Evolutionary conservation across 2,329 filamentous ascomycete species (phyloP).

Genomic region (Thielaviopsis musarum): DNA sequence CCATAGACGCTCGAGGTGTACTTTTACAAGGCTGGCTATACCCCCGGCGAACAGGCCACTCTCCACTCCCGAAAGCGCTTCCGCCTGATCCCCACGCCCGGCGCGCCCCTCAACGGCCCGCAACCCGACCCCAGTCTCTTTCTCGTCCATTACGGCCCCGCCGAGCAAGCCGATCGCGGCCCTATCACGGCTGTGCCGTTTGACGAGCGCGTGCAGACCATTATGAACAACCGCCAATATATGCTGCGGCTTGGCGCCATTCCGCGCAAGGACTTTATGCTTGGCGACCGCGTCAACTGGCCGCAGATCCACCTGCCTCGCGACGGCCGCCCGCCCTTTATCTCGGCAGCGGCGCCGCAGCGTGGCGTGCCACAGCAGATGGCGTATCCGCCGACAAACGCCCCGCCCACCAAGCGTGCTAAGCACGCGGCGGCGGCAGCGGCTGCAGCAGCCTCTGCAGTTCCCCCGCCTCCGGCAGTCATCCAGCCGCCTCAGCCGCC

Average conservation of each 20-base stretch:
- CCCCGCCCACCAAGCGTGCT: conserved; percentile 38
- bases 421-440: conserved; percentile 28
- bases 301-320: conserved; percentile 60
- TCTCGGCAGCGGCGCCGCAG: conserved; percentile 26
- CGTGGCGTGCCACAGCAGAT: conserved; percentile 40
- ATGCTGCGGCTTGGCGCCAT: conserved; percentile 65
- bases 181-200: conserved; percentile 51
- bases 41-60: conserved; percentile 56
- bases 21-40: conserved; percentile 65
- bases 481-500: conserved; percentile 17
- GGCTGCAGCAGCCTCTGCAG: conserved; percentile 13
- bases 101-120: conserved; percentile 50
- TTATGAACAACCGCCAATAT: conserved; percentile 44
- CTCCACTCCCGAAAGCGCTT: conserved; percentile 72
- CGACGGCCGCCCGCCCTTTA: conserved; percentile 34
- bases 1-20: conserved; percentile 72
- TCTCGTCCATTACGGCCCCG: conserved; percentile 77
- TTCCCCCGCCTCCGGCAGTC: conserved; percentile 12
- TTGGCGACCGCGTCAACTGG: conserved; percentile 80
- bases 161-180: conserved; percentile 57
- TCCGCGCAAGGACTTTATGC: conserved; percentile 83
- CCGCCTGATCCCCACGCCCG: conserved; percentile 57
- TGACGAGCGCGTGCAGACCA: conserved; percentile 40
- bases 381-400: conserved; percentile 34
- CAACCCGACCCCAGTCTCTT: conserved; percentile 68